A percentile compares a stretch with the other conserved stretches of the same genome.
These are phyloP conservation scores for Nemania sp. DNA, from an alignment of 2,329 filamentous ascomycete species.

Conservation along the genomic window DNA sequence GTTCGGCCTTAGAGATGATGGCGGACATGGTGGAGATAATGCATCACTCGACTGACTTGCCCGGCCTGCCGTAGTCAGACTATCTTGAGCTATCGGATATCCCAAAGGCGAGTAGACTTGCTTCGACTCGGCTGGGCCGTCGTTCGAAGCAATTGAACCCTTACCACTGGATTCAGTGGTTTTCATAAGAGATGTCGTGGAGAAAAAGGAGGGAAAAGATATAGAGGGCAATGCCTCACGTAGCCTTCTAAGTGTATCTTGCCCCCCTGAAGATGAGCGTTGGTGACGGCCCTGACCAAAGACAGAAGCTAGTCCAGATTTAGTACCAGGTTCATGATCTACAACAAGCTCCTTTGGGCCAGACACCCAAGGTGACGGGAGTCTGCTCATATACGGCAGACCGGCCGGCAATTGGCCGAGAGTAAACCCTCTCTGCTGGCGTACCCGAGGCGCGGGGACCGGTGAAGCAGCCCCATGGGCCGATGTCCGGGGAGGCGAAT, in stretches of 20 bases:
- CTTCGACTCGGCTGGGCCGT: constrained; percentile 27
- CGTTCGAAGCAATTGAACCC: constrained; percentile 27
- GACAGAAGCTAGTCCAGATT: constrained; percentile 48
- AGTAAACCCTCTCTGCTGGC: constrained; percentile 36
- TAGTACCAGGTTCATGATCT: constrained; percentile 37
- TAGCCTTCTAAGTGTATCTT: constrained; percentile 60
- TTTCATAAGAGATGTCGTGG: constrained; percentile 39
- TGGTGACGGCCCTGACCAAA: constrained; percentile 52
- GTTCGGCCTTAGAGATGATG: constrained; percentile 29
- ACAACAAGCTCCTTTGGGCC: constrained; percentile 45
- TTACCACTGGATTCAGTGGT: constrained; percentile 28
- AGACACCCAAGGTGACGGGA: constrained; percentile 47
- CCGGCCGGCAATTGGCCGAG: constrained; percentile 33
- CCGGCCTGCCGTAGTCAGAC: constrained; percentile 9
- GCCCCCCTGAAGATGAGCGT: constrained; percentile 58
- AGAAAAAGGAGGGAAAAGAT: constrained; percentile 52
- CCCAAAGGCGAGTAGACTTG: constrained; percentile 16
- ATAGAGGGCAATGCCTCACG: constrained; percentile 61
- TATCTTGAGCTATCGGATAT: constrained; percentile 13
- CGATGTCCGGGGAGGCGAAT: constrained; percentile 9
- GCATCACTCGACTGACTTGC: constrained; percentile 16
- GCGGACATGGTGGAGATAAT: constrained; percentile 26
- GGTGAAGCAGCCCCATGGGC: neutral
- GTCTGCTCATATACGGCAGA: constrained; percentile 24
- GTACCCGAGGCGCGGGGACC: constrained; percentile 18